A percentile compares a stretch with the other conserved stretches of the same genome.
phyloP scores from a whole-genome alignment of 148 eudicot genomes.

The Talinum fruticosum region DNA sequence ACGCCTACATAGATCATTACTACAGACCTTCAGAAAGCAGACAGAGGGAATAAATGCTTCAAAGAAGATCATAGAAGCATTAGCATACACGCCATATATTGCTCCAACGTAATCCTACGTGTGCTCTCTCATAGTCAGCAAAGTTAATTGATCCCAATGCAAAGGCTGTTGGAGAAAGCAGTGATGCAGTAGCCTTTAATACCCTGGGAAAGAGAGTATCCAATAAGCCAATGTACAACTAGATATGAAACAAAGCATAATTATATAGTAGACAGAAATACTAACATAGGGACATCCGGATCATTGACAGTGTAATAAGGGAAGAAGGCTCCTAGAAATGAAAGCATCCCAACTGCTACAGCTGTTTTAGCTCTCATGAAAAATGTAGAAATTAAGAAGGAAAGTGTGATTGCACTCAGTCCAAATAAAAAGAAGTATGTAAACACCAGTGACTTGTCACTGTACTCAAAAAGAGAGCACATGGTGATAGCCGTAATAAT shows the following conservation, averaged over 20 bases:
- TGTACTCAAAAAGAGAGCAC: slow-evolving; percentile 84
- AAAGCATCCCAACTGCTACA: slow-evolving; percentile 97
- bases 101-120: slow-evolving; percentile 99
- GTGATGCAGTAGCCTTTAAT: slow-evolving; percentile 71
- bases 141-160: slow-evolving; percentile 94
- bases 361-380: slow-evolving; percentile 97
- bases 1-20: slow-evolving; percentile 48
- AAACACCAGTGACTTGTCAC: slow-evolving; percentile 95
- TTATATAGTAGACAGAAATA: slow-evolving; percentile 9
- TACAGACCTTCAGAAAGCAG: slow-evolving; percentile 9
- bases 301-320: slow-evolving; percentile 94
- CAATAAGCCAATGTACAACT: background rate
- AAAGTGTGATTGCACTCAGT: slow-evolving; percentile 88
- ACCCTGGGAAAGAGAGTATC: slow-evolving; percentile 44
- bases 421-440: slow-evolving; percentile 91
- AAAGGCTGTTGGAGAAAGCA: slow-evolving; percentile 99
- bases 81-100: slow-evolving; percentile 87
- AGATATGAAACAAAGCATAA: background rate
- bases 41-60: background rate
- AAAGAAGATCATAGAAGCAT: slow-evolving; percentile 4
- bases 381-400: slow-evolving; percentile 88
- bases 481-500: slow-evolving; percentile 79
- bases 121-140: slow-evolving; percentile 98
- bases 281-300: slow-evolving; percentile 73
- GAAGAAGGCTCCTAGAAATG: slow-evolving; percentile 95